A percentile compares a stretch with the other conserved stretches of the same genome.
Conservation (phyloP, 768 basidiomycete species). For the Xerocomellus dryophilus region DNA sequence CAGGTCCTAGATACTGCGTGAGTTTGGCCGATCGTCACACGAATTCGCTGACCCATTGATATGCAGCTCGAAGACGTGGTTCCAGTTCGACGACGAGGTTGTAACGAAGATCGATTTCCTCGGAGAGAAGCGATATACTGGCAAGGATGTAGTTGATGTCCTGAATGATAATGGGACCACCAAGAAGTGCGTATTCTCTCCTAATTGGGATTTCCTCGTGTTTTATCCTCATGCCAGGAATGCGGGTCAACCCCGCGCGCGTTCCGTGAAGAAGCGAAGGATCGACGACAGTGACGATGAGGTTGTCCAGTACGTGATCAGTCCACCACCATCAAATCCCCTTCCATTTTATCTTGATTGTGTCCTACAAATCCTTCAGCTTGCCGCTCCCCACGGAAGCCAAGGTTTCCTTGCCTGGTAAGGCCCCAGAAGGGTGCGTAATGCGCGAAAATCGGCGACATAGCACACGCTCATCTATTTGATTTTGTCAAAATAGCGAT, state of each 20-base stretch:
- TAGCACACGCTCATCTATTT: constrained; percentile 18
- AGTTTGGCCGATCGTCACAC: constrained; percentile 20
- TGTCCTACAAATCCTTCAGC: constrained; percentile 14
- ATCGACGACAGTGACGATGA: constrained; percentile 64
- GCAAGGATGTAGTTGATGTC: constrained; percentile 31
- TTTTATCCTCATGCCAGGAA: constrained; percentile 16
- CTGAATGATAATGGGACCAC: constrained; percentile 21
- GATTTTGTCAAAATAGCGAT: constrained; percentile 34
- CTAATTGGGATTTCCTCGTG: background rate
- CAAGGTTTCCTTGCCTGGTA: constrained; percentile 24
- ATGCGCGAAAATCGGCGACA: constrained; percentile 66
- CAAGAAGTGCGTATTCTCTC: constrained; percentile 27
- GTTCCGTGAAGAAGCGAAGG: constrained; percentile 46
- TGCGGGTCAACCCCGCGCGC: constrained; percentile 34
- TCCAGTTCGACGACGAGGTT: constrained; percentile 87
- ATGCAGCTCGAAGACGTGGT: constrained; percentile 70
- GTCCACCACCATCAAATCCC: constrained; percentile 12
- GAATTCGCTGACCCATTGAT: constrained; percentile 3
- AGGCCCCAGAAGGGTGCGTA: constrained; percentile 64
- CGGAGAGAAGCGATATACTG: constrained; percentile 41
- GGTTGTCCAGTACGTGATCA: constrained; percentile 28
- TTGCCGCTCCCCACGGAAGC: constrained; percentile 19
- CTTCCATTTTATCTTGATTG: constrained; percentile 17
- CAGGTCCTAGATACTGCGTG: constrained; percentile 75
- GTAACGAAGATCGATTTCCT: constrained; percentile 63